A percentile compares a stretch with the other conserved stretches of the same genome.
Evolutionary conservation across 306 rosid species (phyloP).

Genomic region (Vigna radiata): DNA sequence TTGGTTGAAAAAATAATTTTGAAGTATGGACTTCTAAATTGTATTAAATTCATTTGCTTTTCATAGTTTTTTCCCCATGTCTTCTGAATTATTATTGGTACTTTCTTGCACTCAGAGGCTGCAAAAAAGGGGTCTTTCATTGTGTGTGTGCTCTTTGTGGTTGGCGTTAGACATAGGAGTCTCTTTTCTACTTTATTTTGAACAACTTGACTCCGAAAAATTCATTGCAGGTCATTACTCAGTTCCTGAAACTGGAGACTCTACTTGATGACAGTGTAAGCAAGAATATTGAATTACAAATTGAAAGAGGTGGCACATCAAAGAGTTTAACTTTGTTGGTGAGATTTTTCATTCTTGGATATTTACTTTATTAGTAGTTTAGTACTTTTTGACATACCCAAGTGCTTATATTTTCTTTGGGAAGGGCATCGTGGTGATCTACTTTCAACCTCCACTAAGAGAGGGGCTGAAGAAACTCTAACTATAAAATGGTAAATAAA

Average conservation of each 20-base stretch:
- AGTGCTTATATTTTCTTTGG: conserved; percentile 31
- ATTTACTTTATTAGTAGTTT: conserved; percentile 21
- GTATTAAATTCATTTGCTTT: conserved; percentile 11
- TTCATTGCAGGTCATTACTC: conserved; percentile 81
- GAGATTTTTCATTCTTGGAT: conserved; percentile 48
- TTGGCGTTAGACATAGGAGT: background rate
- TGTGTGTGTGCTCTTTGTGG: conserved; percentile 30
- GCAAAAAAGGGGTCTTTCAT: background rate
- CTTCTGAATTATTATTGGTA: background rate
- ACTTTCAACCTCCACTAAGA: conserved; percentile 38
- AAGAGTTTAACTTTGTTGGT: conserved; percentile 74
- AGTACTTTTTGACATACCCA: conserved; percentile 34
- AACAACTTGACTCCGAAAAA: conserved; percentile 32
- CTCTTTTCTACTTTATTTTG: conserved; percentile 28
- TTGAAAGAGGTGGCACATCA: conserved; percentile 84
- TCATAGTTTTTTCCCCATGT: background rate
- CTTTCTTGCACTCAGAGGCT: conserved; percentile 40
- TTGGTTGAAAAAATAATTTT: conserved; percentile 16
- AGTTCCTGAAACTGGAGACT: conserved; percentile 90
- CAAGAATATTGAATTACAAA: conserved; percentile 72
- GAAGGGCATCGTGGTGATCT: conserved; percentile 11
- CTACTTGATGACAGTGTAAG: conserved; percentile 89
- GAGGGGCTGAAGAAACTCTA: conserved; percentile 35
- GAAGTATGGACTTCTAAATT: conserved; percentile 14
- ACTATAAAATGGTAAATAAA: conserved; percentile 34